These are phyloP conservation scores for Collybiopsis luxurians DNA, from an alignment of 768 basidiomycete genomes.

Conservation along the genomic window DNA sequence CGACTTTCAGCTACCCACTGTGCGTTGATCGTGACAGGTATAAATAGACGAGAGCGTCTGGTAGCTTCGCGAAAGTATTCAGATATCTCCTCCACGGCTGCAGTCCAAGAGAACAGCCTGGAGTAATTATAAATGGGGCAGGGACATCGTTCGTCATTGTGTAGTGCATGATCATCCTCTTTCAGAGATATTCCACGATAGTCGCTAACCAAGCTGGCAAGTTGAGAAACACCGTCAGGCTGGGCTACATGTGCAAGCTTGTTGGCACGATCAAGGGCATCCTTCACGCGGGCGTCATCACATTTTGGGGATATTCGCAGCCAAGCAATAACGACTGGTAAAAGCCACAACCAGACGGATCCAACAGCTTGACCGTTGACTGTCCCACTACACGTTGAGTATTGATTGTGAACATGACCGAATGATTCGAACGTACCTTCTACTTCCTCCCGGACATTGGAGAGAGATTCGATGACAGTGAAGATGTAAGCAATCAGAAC, in stretches of 20 bases:
- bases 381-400: slow-evolving; percentile 9
- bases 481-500: slow-evolving; percentile 41
- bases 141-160: slow-evolving; percentile 16
- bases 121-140: slow-evolving; percentile 21
- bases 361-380: slow-evolving; percentile 36
- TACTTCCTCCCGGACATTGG: slow-evolving; percentile 2
- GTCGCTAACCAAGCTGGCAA: slow-evolving; percentile 1
- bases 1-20: slow-evolving; percentile 4
- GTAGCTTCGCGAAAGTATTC: slow-evolving; percentile 10
- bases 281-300: slow-evolving; percentile 26
- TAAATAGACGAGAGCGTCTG: slow-evolving; percentile 7
- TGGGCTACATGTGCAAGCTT: slow-evolving; percentile 20
- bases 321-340: slow-evolving; percentile 40
- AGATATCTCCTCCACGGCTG: slow-evolving; percentile 14
- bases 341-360: slow-evolving; percentile 41
- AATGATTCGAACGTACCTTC: slow-evolving; percentile 3
- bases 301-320: slow-evolving; percentile 38
- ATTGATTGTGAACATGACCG: slow-evolving; percentile 11
- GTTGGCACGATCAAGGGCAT: slow-evolving; percentile 28
- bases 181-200: slow-evolving; percentile 5
- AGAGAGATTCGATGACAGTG: slow-evolving; percentile 34
- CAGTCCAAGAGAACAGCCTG: slow-evolving; percentile 15
- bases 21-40: slow-evolving; percentile 9
- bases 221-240: slow-evolving; percentile 6
- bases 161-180: slow-evolving; percentile 3